Evolutionary conservation across 2,329 filamentous ascomycete genomes (phyloP).

Genomic region (Cercospora canescens): DNA sequence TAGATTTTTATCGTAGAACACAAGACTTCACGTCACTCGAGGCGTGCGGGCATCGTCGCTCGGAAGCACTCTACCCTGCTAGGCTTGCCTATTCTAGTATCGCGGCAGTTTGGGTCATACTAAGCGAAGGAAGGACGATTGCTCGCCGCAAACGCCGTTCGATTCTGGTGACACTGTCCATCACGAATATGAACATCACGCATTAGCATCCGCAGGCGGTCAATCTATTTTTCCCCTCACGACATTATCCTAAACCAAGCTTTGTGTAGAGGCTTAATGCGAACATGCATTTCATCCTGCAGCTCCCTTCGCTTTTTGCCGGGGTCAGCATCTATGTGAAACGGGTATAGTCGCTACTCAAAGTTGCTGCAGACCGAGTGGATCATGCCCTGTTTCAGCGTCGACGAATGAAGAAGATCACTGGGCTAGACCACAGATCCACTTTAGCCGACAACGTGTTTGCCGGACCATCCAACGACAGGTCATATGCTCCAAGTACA

Average conservation of each 20-base stretch:
- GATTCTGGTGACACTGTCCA: not conserved
- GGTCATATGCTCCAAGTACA: not conserved
- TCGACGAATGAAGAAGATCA: not conserved
- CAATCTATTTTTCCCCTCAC: not conserved
- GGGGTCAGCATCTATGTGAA: not conserved
- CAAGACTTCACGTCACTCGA: too few relatives aligned
- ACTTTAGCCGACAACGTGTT: not conserved
- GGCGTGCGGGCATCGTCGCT: not conserved
- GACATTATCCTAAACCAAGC: not conserved
- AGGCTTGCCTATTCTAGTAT: not conserved
- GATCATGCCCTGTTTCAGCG: not conserved
- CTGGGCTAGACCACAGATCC: not conserved
- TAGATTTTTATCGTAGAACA: not conserved
- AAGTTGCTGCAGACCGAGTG: not conserved
- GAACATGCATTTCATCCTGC: not conserved
- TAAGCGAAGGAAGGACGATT: not conserved
- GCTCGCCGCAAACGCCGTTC: not conserved
- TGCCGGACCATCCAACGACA: not conserved
- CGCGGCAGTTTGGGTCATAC: not conserved
- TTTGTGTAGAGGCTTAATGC: not conserved
- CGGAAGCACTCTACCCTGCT: not conserved
- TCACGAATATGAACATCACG: not conserved
- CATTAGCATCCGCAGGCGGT: not conserved
- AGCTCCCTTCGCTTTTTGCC: not conserved
- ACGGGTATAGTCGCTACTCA: not conserved